These are phyloP conservation scores for Sequoiadendron giganteum DNA, from an alignment of 75 land plant species.

Conservation along the genomic window DNA sequence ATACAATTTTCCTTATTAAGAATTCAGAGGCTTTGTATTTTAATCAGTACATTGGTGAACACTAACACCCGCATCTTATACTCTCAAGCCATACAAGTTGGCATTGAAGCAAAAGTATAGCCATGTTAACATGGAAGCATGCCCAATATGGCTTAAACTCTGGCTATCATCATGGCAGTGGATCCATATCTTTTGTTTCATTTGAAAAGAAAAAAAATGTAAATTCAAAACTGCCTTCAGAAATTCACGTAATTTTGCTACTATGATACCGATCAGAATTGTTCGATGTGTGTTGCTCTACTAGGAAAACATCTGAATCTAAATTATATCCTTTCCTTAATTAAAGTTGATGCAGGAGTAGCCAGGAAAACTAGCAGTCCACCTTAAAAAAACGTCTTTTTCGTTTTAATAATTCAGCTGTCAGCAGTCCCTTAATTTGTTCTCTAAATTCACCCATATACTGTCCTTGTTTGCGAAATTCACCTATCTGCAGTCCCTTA, in stretches of 20 bases:
- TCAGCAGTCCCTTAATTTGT: too few relatives aligned
- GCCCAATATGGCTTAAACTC: background rate
- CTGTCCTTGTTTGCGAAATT: too few relatives aligned
- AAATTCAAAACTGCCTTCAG: background rate
- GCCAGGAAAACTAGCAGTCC: too few relatives aligned
- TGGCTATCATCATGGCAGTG: background rate
- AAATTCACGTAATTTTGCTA: background rate
- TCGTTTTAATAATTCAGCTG: too few relatives aligned
- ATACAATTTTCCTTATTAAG: background rate
- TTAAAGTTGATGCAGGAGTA: too few relatives aligned
- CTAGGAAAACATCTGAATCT: background rate
- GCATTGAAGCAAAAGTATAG: background rate
- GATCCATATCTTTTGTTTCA: background rate
- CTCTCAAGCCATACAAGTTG: background rate
- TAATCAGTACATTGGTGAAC: background rate
- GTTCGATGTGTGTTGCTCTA: background rate
- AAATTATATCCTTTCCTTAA: background rate
- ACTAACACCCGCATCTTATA: background rate
- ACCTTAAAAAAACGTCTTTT: too few relatives aligned
- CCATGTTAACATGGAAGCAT: background rate
- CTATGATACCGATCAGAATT: background rate
- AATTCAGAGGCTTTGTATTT: background rate
- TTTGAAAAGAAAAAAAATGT: background rate
- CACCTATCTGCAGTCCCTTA: too few relatives aligned
- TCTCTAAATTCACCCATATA: too few relatives aligned